These are phyloP conservation scores for Podaxis sp. DNA, from an alignment of 768 basidiomycete genomes.

Conservation along the genomic window DNA sequence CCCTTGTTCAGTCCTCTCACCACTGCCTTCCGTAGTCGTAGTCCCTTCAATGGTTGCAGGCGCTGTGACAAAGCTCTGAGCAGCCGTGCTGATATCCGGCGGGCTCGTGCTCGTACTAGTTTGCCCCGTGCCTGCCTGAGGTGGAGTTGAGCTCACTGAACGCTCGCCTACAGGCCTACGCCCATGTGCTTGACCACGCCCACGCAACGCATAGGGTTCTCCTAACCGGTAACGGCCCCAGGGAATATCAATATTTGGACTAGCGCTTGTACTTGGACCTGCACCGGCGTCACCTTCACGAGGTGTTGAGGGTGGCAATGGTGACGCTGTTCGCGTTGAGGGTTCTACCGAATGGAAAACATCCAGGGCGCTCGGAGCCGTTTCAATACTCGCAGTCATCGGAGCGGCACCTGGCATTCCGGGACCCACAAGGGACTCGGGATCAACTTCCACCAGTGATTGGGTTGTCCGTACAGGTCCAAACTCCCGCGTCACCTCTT, in stretches of 20 bases:
- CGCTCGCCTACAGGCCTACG: constrained; percentile 1
- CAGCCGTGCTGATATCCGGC: constrained; percentile 68
- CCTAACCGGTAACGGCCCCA: constrained; percentile 23
- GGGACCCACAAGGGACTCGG: constrained; percentile 2
- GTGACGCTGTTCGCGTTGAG: constrained; percentile 4
- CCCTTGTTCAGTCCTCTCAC: constrained; percentile 37
- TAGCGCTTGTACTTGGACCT: neutral
- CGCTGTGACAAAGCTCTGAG: constrained; percentile 67
- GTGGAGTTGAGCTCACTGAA: constrained; percentile 10
- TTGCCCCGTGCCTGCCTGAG: constrained; percentile 15
- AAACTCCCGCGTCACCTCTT: constrained; percentile 7
- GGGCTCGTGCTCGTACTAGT: constrained; percentile 35
- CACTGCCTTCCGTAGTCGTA: constrained; percentile 49
- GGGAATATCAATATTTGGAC: constrained; percentile 21
- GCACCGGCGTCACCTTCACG: constrained; percentile 20
- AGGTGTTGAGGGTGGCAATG: constrained; percentile 17
- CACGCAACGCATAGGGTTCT: constrained; percentile 23
- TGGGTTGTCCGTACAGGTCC: neutral
- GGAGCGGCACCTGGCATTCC: constrained; percentile 5
- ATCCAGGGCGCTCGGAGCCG: neutral
- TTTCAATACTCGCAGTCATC: neutral
- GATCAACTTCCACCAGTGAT: neutral
- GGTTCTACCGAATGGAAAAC: constrained; percentile 1
- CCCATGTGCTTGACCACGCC: constrained; percentile 18
- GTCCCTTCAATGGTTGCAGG: constrained; percentile 58